These are phyloP conservation scores for Conticribra guillardii DNA, from an alignment of 108 stramenopile genomes.

Conservation along the genomic window DNA sequence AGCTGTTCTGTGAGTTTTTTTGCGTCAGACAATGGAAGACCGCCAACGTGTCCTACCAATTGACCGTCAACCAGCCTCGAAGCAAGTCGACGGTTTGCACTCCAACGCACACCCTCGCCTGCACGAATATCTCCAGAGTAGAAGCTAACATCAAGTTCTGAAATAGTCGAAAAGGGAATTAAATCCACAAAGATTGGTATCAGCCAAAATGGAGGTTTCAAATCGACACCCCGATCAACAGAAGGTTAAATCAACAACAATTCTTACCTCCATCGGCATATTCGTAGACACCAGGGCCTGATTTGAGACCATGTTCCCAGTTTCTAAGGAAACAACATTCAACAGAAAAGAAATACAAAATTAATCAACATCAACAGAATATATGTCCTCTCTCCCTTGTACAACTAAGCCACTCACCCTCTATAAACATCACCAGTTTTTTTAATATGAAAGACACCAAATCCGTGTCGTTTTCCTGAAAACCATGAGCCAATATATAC, in stretches of 20 bases:
- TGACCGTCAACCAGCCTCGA: conserved; percentile 33
- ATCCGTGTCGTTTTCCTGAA: conserved; percentile 36
- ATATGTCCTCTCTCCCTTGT: too few relatives aligned
- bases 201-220: too few relatives aligned
- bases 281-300: conserved; percentile 41
- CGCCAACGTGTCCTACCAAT: conserved; percentile 31
- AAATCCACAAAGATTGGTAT: too few relatives aligned
- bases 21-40: conserved; percentile 28
- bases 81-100: conserved; percentile 23
- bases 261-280: conserved; percentile 46
- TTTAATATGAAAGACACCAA: conserved; percentile 45
- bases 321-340: too few relatives aligned
- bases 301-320: conserved; percentile 38
- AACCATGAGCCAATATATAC: conserved; percentile 33
- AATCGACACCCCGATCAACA: too few relatives aligned
- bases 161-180: too few relatives aligned
- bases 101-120: conserved; percentile 48
- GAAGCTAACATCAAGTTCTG: conserved; percentile 41
- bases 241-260: too few relatives aligned
- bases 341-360: too few relatives aligned
- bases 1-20: conserved; percentile 31
- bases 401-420: too few relatives aligned
- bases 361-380: too few relatives aligned
- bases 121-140: conserved; percentile 33
- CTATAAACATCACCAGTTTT: conserved; percentile 42